These are phyloP conservation scores for Trichosporon faecale DNA, from an alignment of 1,284 basidiomycete species.

Conservation along the genomic window DNA sequence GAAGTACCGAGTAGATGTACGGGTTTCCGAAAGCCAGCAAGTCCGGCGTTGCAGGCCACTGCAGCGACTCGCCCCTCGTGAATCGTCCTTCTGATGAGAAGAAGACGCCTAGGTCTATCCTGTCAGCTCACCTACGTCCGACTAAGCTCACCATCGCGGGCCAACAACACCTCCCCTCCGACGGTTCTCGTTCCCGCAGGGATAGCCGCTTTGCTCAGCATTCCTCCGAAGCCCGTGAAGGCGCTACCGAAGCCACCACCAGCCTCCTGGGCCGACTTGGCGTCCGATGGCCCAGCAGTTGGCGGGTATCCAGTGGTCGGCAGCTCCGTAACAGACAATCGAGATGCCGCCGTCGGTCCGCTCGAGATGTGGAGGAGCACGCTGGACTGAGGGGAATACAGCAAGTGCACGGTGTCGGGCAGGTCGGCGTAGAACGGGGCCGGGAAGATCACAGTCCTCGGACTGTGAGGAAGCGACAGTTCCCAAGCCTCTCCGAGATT, in stretches of 20 bases:
- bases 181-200: constrained; percentile 62
- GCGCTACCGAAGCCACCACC: constrained; percentile 47
- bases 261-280: constrained; percentile 11
- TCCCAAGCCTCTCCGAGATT: constrained; percentile 54
- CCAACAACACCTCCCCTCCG: constrained; percentile 68
- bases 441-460: constrained; percentile 56
- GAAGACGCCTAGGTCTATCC: constrained; percentile 67
- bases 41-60: constrained; percentile 78
- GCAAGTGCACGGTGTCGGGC: constrained; percentile 57
- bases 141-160: constrained; percentile 69
- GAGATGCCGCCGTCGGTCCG: constrained; percentile 63
- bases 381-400: constrained; percentile 67
- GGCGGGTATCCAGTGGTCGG: constrained; percentile 51
- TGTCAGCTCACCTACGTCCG: not conserved
- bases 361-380: constrained; percentile 63
- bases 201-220: constrained; percentile 67
- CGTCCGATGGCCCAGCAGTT: not conserved
- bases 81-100: constrained; percentile 67
- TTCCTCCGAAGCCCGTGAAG: constrained; percentile 73
- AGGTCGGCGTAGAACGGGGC: constrained; percentile 40
- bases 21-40: constrained; percentile 78
- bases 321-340: constrained; percentile 64
- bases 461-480: constrained; percentile 75
- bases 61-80: constrained; percentile 61
- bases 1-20: constrained; percentile 76